Evolutionary conservation across 352 stramenopile genomes (phyloP).

Genomic region (Globisporangium nunn): DNA sequence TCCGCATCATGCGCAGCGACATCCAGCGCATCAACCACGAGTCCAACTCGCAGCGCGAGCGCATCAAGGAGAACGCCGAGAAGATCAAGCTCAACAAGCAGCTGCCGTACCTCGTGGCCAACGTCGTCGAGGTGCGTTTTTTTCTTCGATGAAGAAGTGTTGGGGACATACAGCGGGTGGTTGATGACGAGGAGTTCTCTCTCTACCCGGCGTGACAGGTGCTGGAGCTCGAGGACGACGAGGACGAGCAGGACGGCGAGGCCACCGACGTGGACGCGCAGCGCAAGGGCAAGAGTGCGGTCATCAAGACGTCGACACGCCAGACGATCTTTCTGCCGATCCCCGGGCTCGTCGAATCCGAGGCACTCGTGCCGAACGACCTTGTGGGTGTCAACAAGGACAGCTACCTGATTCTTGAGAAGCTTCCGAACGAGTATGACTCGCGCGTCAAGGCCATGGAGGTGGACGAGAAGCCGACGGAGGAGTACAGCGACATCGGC

Average conservation of each 20-base stretch:
- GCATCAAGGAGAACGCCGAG: slow-evolving; percentile 98
- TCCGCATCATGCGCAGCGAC: slow-evolving; percentile 96
- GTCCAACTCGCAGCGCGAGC: slow-evolving; percentile 88
- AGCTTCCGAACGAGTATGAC: slow-evolving; percentile 98
- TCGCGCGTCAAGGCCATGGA: slow-evolving; percentile 98
- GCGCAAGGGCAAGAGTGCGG: slow-evolving; percentile 89
- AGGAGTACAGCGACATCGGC: slow-evolving; percentile 95
- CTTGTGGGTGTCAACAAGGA: slow-evolving; percentile 99
- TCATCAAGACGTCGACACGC: slow-evolving; percentile 98
- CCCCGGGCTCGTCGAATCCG: slow-evolving; percentile 94
- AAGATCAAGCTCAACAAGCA: slow-evolving; percentile 99
- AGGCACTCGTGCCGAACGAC: slow-evolving; percentile 95
- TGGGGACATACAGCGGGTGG: background rate
- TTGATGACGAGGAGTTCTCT: slow-evolving; percentile 5
- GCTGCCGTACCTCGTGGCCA: slow-evolving; percentile 98
- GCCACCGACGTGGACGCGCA: slow-evolving; percentile 90
- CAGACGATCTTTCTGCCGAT: slow-evolving; percentile 99
- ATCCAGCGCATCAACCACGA: slow-evolving; percentile 97
- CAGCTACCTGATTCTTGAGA: slow-evolving; percentile 98
- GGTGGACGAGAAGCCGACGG: slow-evolving; percentile 91
- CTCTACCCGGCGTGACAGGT: slow-evolving; percentile 17
- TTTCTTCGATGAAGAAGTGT: background rate
- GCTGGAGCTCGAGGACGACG: slow-evolving; percentile 83
- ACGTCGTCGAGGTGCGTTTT: slow-evolving; percentile 91
- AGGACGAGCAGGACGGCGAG: slow-evolving; percentile 92